Base-by-base conservation (phyloP, 2,329 filamentous ascomycete genomes). In the Exophiala sp. region DNA sequence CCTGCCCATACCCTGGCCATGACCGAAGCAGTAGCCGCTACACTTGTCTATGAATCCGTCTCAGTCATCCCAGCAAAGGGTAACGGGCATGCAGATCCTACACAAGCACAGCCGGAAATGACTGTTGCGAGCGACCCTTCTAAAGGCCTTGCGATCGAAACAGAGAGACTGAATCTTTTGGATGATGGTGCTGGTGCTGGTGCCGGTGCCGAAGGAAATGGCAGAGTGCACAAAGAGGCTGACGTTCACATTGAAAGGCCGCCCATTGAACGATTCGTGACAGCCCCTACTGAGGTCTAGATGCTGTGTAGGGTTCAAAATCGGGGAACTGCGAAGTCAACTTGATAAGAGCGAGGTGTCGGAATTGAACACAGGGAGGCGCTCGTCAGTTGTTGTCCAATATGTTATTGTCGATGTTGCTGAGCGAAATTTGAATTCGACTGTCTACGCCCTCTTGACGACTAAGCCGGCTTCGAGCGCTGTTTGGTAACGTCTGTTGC, bases 201-300 rank as follows among this genome's bases (percentile, higher is more conserved):
- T n/a, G n/a, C n/a, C n/a, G n/a, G n/a, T n/a, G n/a, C n/a, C n/a
- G 14, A 16, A 13, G 16, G 35, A 19, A 35, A 22, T 9, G 34
- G 34, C 4, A 37, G 34, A 19, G 34, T 19, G 5, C 14, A 37
- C 34, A 37, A 37, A 11, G 34, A 37, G 18, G 14, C 32, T 14
- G 43, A 45, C 2, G 22, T 22, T 13, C 43, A 45, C 14, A 16
- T 43, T 13, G 39, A 39, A 14, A 32, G 56, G 23, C 58, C 60
- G 6, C 37, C 32, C 4, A 55, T 57, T 14, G 57, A 61, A 37
- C 49, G 59, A 21, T 60, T 58, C 34, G 57, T 60, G 9, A 60
- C 60, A n/a, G 58, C 58, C 1, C n/a, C n/a, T n/a, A 37, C 51
- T 2, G 58, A 58, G 40, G 37, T 55, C 11, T 54, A 37, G 48